Conservation (phyloP, 345 rosid genomes). For the Euphorbia lathyris region DNA sequence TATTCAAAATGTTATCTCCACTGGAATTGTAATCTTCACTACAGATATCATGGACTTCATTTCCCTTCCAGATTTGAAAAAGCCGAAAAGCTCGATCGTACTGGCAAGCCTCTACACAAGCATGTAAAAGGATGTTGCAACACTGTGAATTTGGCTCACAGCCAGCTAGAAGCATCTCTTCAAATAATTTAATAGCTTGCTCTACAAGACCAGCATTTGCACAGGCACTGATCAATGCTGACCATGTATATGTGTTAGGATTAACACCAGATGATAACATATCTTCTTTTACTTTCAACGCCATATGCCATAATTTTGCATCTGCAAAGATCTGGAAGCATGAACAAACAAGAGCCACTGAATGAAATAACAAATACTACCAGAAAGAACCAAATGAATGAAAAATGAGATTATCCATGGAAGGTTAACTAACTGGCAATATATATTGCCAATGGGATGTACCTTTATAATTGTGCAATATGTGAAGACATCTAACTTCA, state of each 20-base stretch:
- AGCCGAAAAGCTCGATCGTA: conserved; percentile 94
- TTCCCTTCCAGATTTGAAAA: conserved; percentile 61
- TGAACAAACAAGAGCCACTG: conserved; percentile 2
- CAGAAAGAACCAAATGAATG: not conserved
- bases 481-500: conserved; percentile 84
- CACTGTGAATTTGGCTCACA: conserved; percentile 83
- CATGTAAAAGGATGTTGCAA: conserved; percentile 81
- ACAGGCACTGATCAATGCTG: conserved; percentile 87
- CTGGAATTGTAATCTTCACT: conserved; percentile 23
- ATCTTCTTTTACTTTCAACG: conserved; percentile 75
- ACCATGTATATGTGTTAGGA: conserved; percentile 82
- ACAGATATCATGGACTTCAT: conserved; percentile 28
- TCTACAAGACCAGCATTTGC: conserved; percentile 87
- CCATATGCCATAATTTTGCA: conserved; percentile 88
- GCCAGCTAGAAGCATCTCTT: conserved; percentile 83
- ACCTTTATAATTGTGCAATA: conserved; percentile 94
- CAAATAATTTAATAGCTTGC: conserved; percentile 65
- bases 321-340: conserved; percentile 75
- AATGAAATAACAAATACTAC: not conserved
- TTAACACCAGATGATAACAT: conserved; percentile 70
- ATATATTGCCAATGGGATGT: conserved; percentile 22
- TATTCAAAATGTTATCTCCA: conserved; percentile 14
- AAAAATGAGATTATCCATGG: conserved; percentile 5
- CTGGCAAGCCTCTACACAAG: conserved; percentile 84
- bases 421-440: conserved; percentile 5